Evolutionary conservation across 768 basidiomycete species (phyloP), one percentile per base, ranked within the genome.

Genomic region (Gymnopilus dilepis): DNA sequence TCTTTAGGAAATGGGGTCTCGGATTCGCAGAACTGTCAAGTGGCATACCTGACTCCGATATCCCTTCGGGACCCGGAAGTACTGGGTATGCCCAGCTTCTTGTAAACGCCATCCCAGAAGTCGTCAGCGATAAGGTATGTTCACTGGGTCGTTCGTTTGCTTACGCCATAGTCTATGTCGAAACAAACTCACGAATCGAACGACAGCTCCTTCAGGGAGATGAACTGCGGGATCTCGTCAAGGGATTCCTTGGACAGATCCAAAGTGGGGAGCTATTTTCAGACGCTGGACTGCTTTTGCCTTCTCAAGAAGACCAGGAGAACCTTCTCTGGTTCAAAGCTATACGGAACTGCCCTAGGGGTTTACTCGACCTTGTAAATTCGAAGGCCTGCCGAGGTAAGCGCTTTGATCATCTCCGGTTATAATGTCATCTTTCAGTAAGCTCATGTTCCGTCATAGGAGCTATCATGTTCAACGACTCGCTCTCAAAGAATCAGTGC

Each of bases 381-480:
- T 97, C 95, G 9, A 96, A 94, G 76, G 97, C 97, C 22, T 99
- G 97, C 70, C 82, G 97, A 78, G 96, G 97, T 90, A 70, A 65
- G 83, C 72, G 48, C 6, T 30, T 45, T 12, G 37, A 56, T 28
- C 24, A 19, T 43, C 56, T 9, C 45, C 56, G 4, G n/a, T n/a
- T 33, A n/a, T 57, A 9, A 28, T 34, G 28, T 45, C 56, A 21
- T 45, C 34, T 30, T 22, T 15, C 28, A n/a, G 28, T 38, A 31
- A 21, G 17, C 43, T 50, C 51, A 56, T 43, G 21, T 59, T 60
- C 47, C 60, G 48, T 58, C 62, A 21, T 72, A 97, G 95, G 96
- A 55, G 96, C 97, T 2, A 92, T 97, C 74, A 97, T 98, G 95
- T 97, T 97, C 80, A 96, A 96, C 66, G 96, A 99, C 71, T 60